Evolutionary conservation across 225 moss, liverwort and hornwort genomes (phyloP).

Genomic region (Thuidium tamariscinum): DNA sequence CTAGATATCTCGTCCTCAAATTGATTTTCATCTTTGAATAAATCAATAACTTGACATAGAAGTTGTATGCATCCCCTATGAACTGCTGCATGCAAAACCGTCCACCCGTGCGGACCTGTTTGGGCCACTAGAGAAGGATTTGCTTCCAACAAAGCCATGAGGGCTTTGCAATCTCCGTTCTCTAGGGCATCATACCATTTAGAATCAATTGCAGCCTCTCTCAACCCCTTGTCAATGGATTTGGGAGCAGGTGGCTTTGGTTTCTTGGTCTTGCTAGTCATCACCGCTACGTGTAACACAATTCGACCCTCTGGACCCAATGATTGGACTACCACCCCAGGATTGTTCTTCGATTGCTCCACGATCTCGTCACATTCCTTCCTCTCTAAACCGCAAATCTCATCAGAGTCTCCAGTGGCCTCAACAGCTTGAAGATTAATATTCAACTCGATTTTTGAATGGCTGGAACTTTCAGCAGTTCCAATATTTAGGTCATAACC

Average conservation of each 20-base stretch:
- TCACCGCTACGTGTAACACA: neutral
- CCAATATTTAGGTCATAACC: fast-evolving
- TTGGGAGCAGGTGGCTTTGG: neutral
- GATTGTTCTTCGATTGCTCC: neutral
- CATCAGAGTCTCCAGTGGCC: neutral
- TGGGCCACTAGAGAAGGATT: neutral
- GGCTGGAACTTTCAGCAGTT: neutral
- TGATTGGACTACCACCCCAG: neutral
- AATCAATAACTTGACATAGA: neutral
- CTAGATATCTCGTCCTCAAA: too few species aligned
- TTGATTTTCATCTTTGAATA: neutral
- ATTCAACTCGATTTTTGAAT: fast-evolving
- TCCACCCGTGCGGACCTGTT: neutral
- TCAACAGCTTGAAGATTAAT: too few species aligned
- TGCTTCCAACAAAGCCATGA: neutral
- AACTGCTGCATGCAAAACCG: neutral
- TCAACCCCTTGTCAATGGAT: fast-evolving
- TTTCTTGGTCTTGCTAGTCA: neutral
- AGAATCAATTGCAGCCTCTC: too few species aligned
- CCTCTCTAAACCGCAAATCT: neutral
- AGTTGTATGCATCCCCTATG: neutral
- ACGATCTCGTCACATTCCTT: neutral
- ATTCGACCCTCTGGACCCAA: neutral
- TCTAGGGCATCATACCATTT: fast-evolving
- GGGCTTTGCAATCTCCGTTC: fast-evolving